Conservation (phyloP, 2,329 filamentous ascomycete species). For the Fusarium burgessii region DNA sequence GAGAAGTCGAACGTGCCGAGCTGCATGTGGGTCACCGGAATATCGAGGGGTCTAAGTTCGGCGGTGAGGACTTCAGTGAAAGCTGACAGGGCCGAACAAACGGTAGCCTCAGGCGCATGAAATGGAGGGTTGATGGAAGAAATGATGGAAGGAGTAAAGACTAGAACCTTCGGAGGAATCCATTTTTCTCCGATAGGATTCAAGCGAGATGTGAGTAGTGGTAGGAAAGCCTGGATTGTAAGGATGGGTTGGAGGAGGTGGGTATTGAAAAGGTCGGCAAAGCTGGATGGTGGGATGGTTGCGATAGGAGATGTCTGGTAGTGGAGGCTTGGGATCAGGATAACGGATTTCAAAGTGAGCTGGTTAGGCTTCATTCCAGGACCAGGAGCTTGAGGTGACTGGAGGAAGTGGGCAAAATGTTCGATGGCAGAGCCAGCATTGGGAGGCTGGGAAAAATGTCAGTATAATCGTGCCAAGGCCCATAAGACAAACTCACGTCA, state of each 20-base stretch:
- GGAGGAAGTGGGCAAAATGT: conserved; percentile 77
- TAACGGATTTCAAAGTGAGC: conserved; percentile 80
- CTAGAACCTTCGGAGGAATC: conserved; percentile 74
- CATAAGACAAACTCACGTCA: conserved; percentile 66
- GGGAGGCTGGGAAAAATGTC: conserved; percentile 66
- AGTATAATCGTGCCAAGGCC: conserved; percentile 1
- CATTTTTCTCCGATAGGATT: conserved; percentile 63
- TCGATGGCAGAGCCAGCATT: conserved; percentile 76
- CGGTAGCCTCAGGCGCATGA: conserved; percentile 85
- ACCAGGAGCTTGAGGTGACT: conserved; percentile 80
- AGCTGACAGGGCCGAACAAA: conserved; percentile 87
- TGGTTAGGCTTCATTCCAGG: conserved; percentile 81
- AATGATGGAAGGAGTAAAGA: conserved; percentile 84
- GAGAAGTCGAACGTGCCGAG: conserved; percentile 91
- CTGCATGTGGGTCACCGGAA: conserved; percentile 88
- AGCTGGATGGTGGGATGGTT: conserved; percentile 83
- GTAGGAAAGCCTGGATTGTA: conserved; percentile 89
- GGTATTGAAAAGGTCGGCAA: conserved; percentile 92
- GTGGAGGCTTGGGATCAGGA: conserved; percentile 84
- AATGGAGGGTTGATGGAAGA: conserved; percentile 83
- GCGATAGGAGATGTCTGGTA: conserved; percentile 88
- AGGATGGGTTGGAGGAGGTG: conserved; percentile 91
- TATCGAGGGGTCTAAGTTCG: conserved; percentile 80
- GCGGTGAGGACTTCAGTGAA: conserved; percentile 84
- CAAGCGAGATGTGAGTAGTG: conserved; percentile 75